Percentiles rank a stretch among this genome's conserved stretches.
These are phyloP conservation scores for Rhizopus stolonifer DNA, from an alignment of 371 early-diverging fungal species.

Conservation along the genomic window DNA sequence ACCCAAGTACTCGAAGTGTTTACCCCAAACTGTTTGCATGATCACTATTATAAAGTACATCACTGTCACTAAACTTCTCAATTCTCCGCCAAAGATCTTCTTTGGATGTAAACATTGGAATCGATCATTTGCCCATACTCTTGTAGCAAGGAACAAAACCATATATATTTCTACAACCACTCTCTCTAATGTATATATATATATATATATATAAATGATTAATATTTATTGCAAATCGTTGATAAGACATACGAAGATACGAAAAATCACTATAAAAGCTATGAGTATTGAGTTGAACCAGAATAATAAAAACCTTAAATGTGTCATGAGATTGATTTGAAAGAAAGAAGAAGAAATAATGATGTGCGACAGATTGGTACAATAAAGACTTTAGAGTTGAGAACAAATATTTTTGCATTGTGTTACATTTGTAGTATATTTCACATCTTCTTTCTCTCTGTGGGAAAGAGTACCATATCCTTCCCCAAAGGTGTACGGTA, in stretches of 20 bases:
- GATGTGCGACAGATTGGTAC: no score
- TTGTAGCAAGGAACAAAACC: conserved; percentile 23
- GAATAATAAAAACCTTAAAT: conserved; percentile 4
- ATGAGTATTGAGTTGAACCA: background rate
- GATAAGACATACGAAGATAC: conserved; percentile 25
- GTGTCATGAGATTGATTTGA: conserved; percentile 4
- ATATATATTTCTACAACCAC: conserved; percentile 34
- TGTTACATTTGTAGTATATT: no score
- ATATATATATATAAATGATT: background rate
- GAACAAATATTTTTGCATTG: no score
- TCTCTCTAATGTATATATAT: conserved; percentile 30
- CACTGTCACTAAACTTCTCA: conserved; percentile 46
- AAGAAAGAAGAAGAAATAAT: no score
- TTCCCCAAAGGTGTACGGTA: no score
- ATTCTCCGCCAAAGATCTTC: conserved; percentile 36
- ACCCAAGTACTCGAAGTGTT: background rate
- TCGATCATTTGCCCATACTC: conserved; percentile 34
- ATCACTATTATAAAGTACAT: conserved; percentile 40
- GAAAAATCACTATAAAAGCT: conserved; percentile 30
- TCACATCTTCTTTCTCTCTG: no score
- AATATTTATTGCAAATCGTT: no score
- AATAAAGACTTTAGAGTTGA: no score
- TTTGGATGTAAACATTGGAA: conserved; percentile 40
- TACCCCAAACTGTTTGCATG: conserved; percentile 45
- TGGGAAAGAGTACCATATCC: no score